Evolutionary conservation across 768 basidiomycete genomes (phyloP).

Genomic region (Lentinus tigrinus): DNA sequence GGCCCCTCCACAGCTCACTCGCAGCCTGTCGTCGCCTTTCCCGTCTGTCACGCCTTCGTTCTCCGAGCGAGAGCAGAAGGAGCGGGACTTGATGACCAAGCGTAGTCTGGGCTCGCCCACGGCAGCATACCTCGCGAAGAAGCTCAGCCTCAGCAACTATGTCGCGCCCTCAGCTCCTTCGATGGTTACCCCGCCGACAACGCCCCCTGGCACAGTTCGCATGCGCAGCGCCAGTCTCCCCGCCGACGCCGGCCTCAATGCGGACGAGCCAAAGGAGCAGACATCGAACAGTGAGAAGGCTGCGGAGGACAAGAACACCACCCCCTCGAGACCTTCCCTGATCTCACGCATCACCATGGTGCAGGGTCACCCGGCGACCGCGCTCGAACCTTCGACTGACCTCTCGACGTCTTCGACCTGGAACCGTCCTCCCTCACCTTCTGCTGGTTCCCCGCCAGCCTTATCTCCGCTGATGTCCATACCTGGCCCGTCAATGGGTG

Average conservation of each 20-base stretch:
- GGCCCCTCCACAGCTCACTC: conserved; percentile 8
- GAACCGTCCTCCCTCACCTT: conserved; percentile 1
- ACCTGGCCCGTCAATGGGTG: conserved; percentile 12
- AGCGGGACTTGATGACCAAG: conserved; percentile 8
- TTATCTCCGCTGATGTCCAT: conserved; percentile 14
- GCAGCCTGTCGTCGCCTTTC: conserved; percentile 13
- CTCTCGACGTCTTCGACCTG: neutral
- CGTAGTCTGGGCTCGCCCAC: conserved; percentile 11
- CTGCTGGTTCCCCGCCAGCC: neutral
- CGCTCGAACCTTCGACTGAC: neutral
- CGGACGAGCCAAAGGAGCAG: conserved; percentile 12
- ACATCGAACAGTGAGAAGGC: neutral
- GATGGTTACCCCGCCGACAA: conserved; percentile 28
- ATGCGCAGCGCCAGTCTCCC: conserved; percentile 19
- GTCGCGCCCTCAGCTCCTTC: conserved; percentile 37
- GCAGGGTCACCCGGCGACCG: too few relatives aligned
- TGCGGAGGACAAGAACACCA: neutral
- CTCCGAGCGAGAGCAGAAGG: conserved; percentile 3
- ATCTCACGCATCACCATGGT: too few relatives aligned
- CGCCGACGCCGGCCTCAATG: conserved; percentile 5
- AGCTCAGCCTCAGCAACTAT: conserved; percentile 49
- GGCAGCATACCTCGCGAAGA: conserved; percentile 22
- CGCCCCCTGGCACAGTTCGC: conserved; percentile 22
- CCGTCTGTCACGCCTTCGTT: conserved; percentile 6
- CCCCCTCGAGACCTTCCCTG: neutral